Conservation (phyloP, 345 rosid species). For the Streptanthus diversifolius region DNA sequence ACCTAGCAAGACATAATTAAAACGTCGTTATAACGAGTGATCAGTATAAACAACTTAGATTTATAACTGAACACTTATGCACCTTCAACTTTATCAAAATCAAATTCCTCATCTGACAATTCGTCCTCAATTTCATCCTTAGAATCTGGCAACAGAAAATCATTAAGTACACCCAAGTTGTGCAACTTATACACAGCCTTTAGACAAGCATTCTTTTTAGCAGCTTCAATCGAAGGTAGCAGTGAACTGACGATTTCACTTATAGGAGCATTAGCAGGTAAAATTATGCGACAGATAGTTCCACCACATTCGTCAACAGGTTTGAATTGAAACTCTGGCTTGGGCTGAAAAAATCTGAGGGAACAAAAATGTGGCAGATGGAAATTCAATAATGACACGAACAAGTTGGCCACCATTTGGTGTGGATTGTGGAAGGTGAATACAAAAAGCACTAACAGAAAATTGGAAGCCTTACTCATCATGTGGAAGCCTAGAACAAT, state of each 20-base stretch:
- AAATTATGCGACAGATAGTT: slow-evolving; percentile 60
- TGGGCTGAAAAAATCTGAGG: slow-evolving; percentile 77
- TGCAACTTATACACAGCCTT: slow-evolving; percentile 82
- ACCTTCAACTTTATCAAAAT: slow-evolving; percentile 55
- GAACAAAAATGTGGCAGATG: slow-evolving; percentile 27
- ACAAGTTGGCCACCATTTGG: slow-evolving; percentile 2
- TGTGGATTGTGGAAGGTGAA: slow-evolving; percentile 3
- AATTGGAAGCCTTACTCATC: slow-evolving; percentile 66
- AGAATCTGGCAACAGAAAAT: slow-evolving; percentile 55
- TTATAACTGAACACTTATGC: slow-evolving; percentile 18
- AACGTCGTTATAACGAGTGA: neutral
- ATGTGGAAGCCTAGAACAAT: slow-evolving; percentile 87
- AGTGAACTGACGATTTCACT: slow-evolving; percentile 54
- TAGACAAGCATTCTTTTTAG: slow-evolving; percentile 79
- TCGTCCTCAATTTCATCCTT: slow-evolving; percentile 44
- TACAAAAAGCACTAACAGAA: slow-evolving; percentile 17
- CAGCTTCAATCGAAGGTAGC: slow-evolving; percentile 64
- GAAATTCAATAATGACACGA: slow-evolving; percentile 9
- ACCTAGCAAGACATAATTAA: slow-evolving; percentile 37
- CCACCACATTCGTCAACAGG: slow-evolving; percentile 62
- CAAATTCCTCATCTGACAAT: slow-evolving; percentile 30
- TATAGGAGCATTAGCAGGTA: slow-evolving; percentile 86
- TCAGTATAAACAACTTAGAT: slow-evolving; percentile 8
- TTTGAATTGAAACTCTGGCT: slow-evolving; percentile 59
- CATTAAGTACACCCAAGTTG: slow-evolving; percentile 65